Conservation (phyloP, 1,139 yeast species). For the Zhuliangozyma parablackwelliae region DNA sequence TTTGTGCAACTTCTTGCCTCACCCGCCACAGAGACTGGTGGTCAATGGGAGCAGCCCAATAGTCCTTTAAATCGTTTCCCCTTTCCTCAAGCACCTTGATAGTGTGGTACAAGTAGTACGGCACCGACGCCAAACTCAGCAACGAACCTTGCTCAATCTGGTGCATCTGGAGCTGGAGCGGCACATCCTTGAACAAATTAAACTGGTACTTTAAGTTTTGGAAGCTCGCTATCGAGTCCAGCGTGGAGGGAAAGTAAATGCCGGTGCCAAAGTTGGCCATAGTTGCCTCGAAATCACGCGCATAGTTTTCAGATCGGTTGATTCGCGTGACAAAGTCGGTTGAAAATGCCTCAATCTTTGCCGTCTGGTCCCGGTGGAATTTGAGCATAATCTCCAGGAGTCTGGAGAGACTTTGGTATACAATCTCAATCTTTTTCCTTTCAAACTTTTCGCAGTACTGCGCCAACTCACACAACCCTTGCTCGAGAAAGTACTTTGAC, state of each 20-base stretch:
- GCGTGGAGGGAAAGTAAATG: constrained; percentile 34
- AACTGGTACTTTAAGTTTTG: constrained; percentile 39
- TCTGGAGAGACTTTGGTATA: constrained; percentile 32
- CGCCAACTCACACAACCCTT: constrained; percentile 20
- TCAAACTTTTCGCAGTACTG: constrained; percentile 35
- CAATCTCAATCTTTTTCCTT: constrained; percentile 28
- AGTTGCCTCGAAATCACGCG: constrained; percentile 24
- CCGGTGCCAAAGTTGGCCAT: constrained; percentile 33
- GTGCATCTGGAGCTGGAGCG: constrained; percentile 27
- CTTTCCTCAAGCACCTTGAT: constrained; percentile 20
- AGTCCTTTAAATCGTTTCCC: constrained; percentile 3
- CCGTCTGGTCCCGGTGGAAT: constrained; percentile 23
- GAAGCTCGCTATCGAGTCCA: constrained; percentile 26
- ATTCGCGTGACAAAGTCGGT: constrained; percentile 20
- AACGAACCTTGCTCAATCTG: constrained; percentile 7
- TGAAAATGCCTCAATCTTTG: constrained; percentile 25
- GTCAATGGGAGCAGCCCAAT: constrained; percentile 32
- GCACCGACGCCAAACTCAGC: constrained; percentile 30
- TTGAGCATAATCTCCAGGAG: constrained; percentile 34
- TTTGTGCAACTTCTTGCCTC: constrained; percentile 26
- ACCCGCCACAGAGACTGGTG: constrained; percentile 32
- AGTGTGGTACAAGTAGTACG: constrained; percentile 26
- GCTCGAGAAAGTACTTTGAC: constrained; percentile 27
- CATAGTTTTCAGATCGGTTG: constrained; percentile 24
- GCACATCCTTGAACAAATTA: constrained; percentile 40